phyloP scores from a whole-genome alignment of 108 stramenopile genomes.

The Seminavis robusta region DNA sequence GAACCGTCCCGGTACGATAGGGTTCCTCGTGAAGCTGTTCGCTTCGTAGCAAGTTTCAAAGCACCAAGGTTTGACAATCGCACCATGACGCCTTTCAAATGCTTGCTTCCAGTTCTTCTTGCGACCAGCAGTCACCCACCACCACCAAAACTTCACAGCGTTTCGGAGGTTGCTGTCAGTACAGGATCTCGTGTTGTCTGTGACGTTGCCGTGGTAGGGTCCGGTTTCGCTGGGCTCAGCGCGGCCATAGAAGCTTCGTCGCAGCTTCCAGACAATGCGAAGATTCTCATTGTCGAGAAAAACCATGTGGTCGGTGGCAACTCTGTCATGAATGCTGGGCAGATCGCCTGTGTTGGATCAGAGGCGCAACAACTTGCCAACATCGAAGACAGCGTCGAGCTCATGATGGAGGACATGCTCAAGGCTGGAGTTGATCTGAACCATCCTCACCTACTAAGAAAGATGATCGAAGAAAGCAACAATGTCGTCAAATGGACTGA shows the following conservation, averaged over 20 bases:
- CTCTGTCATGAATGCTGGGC: constrained; percentile 13
- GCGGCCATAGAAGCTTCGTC: constrained; percentile 10
- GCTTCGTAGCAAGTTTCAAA: too few species aligned
- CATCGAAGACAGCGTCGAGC: constrained; percentile 8
- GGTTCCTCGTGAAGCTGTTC: too few species aligned
- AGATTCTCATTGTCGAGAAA: constrained; percentile 7
- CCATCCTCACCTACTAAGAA: constrained; percentile 4
- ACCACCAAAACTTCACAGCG: too few species aligned
- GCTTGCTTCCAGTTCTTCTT: too few species aligned
- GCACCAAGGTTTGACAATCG: too few species aligned
- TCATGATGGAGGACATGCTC: constrained; percentile 12
- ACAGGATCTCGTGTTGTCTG: too few species aligned
- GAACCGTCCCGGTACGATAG: too few species aligned
- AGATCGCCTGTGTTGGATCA: constrained; percentile 4
- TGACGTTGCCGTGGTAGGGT: constrained; percentile 8
- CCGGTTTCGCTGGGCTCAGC: constrained; percentile 6
- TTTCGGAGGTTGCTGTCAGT: too few species aligned
- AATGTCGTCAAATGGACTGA: constrained; percentile 6
- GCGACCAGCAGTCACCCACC: too few species aligned
- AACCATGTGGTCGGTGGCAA: background rate
- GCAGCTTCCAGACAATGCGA: background rate
- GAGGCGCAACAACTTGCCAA: background rate
- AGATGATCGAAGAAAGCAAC: constrained; percentile 6
- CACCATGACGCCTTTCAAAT: too few species aligned
- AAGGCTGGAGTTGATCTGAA: constrained; percentile 9